These are phyloP conservation scores for Eimeria acervulina DNA, from an alignment of 169 alveolate genomes.

Conservation along the genomic window DNA sequence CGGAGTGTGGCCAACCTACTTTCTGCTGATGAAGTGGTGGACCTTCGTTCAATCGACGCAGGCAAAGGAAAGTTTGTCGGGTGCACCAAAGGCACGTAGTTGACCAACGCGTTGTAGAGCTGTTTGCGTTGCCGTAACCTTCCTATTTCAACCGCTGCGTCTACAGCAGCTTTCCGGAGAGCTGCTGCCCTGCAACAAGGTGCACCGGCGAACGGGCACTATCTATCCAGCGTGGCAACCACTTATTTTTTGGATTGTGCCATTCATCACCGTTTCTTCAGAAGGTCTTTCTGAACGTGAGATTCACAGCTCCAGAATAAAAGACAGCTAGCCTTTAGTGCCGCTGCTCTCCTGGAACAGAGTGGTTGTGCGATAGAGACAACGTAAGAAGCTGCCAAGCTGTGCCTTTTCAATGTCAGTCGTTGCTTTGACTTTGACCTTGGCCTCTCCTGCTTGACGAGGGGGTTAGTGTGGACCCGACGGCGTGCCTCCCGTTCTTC, in stretches of 20 bases:
- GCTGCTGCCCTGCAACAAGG: neutral
- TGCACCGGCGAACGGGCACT: neutral
- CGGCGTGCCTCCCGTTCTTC: neutral
- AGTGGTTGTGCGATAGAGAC: neutral
- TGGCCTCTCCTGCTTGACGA: neutral
- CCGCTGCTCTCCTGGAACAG: neutral
- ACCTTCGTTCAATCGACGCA: too few relatives aligned
- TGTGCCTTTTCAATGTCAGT: neutral
- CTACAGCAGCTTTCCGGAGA: neutral
- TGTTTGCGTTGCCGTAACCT: neutral
- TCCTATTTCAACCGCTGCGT: neutral
- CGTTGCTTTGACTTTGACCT: neutral
- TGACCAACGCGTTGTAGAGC: neutral
- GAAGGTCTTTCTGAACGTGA: neutral
- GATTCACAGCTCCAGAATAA: neutral
- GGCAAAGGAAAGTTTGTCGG: neutral
- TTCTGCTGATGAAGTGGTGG: neutral
- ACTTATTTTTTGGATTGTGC: neutral
- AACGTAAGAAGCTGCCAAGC: neutral
- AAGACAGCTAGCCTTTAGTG: neutral
- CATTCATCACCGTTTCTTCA: neutral
- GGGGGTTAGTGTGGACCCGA: too few relatives aligned
- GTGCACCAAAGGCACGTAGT: neutral
- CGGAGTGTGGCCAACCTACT: neutral
- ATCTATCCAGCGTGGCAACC: too few relatives aligned